phyloP scores from a whole-genome alignment of 768 basidiomycete genomes.

The Exsudoporus frostii region DNA sequence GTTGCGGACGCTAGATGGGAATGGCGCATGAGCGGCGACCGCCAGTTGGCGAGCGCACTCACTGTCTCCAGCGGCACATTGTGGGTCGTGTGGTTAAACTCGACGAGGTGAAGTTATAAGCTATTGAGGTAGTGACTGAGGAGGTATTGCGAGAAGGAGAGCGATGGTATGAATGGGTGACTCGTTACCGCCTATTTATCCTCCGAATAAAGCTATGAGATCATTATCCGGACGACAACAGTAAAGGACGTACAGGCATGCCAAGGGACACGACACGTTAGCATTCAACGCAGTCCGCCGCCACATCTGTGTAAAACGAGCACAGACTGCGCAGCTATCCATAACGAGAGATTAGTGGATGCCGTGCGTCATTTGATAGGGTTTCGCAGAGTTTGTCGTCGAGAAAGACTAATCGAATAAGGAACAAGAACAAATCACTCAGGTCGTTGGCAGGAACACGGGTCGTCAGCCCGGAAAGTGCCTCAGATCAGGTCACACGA shows the following conservation, averaged over 20 bases:
- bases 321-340: slow-evolving; percentile 28
- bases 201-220: slow-evolving; percentile 24
- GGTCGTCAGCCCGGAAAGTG: slow-evolving; percentile 18
- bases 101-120: background rate
- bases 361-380: slow-evolving; percentile 37
- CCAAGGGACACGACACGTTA: slow-evolving; percentile 21
- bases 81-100: slow-evolving; percentile 2
- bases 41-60: slow-evolving; percentile 19
- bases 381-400: slow-evolving; percentile 34
- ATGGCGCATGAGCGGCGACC: background rate
- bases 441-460: slow-evolving; percentile 13
- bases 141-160: background rate
- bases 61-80: slow-evolving; percentile 60
- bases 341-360: slow-evolving; percentile 23
- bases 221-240: slow-evolving; percentile 16
- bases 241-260: slow-evolving; percentile 17
- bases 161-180: slow-evolving; percentile 10
- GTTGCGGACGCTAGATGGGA: slow-evolving; percentile 40
- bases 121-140: slow-evolving; percentile 6
- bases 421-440: slow-evolving; percentile 21
- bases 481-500: slow-evolving; percentile 22
- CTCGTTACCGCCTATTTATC: slow-evolving; percentile 28
- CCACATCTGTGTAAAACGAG: slow-evolving; percentile 25
- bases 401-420: slow-evolving; percentile 36
- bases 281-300: slow-evolving; percentile 21